These are phyloP conservation scores for Aspergillus fumigatiaffinis DNA, from an alignment of 2,329 filamentous ascomycete species.

Conservation along the genomic window DNA sequence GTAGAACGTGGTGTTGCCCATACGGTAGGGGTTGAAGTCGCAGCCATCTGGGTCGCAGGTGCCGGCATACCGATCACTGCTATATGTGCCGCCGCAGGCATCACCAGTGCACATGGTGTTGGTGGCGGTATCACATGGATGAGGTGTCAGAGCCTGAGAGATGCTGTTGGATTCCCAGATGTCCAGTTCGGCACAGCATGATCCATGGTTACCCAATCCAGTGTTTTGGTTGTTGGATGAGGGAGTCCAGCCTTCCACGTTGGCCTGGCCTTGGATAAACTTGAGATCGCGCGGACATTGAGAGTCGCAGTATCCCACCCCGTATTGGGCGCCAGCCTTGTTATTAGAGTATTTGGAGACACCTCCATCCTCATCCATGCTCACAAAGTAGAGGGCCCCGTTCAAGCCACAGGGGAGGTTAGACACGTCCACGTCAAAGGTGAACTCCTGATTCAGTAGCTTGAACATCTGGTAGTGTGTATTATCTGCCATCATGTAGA, in stretches of 20 bases:
- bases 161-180: constrained; percentile 68
- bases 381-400: constrained; percentile 64
- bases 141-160: constrained; percentile 62
- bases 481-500: constrained; percentile 62
- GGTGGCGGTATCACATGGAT: constrained; percentile 54
- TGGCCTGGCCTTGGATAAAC: constrained; percentile 46
- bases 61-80: constrained; percentile 55
- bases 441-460: constrained; percentile 65
- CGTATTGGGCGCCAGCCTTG: constrained; percentile 57
- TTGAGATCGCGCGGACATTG: constrained; percentile 54
- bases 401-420: constrained; percentile 66
- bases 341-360: constrained; percentile 48
- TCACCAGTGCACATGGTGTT: constrained; percentile 51
- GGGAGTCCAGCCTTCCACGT: constrained; percentile 51
- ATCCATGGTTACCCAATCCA: constrained; percentile 52
- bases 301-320: constrained; percentile 62
- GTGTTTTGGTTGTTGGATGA: constrained; percentile 53
- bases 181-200: constrained; percentile 67
- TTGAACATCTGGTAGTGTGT: constrained; percentile 63
- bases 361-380: constrained; percentile 61
- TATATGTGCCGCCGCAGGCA: constrained; percentile 51
- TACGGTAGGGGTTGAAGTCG: constrained; percentile 66
- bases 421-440: constrained; percentile 69
- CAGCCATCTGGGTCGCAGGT: constrained; percentile 67
- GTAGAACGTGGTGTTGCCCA: constrained; percentile 62